Conservation (phyloP, 1,284 basidiomycete genomes). For the Caloboletus firmus region DNA sequence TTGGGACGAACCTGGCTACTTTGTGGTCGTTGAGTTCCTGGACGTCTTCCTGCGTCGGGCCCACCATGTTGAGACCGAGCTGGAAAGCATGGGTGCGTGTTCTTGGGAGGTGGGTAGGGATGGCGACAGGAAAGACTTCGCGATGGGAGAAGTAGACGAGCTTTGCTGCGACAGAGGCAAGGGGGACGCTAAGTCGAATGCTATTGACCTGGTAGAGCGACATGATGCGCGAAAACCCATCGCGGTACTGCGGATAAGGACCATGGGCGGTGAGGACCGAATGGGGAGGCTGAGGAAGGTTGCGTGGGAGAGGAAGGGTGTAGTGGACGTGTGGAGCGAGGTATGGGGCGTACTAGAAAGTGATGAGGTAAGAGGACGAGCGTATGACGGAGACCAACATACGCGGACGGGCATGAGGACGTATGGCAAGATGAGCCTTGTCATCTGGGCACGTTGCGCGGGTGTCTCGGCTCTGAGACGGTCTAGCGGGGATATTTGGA, state of each 20-base stretch:
- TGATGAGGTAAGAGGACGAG: constrained; percentile 1
- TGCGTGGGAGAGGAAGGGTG: constrained; percentile 45
- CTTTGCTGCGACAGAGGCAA: constrained; percentile 57
- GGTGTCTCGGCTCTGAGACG: constrained; percentile 44
- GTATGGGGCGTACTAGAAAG: constrained; percentile 51
- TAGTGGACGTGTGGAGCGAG: constrained; percentile 63
- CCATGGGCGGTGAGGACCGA: constrained; percentile 54
- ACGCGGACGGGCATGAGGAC: constrained; percentile 55
- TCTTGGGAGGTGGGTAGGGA: constrained; percentile 48
- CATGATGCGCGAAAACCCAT: constrained; percentile 29
- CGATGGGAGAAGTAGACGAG: constrained; percentile 61
- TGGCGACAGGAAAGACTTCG: constrained; percentile 47
- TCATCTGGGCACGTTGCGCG: constrained; percentile 45
- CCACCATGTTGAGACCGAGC: constrained; percentile 29
- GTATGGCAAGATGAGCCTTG: constrained; percentile 55
- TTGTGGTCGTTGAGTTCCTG: constrained; percentile 52
- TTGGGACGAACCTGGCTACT: constrained; percentile 25
- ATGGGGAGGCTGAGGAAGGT: constrained; percentile 28
- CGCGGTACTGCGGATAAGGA: constrained; percentile 55
- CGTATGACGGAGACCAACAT: constrained; percentile 18
- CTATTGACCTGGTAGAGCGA: constrained; percentile 42
- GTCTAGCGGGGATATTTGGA: constrained; percentile 36
- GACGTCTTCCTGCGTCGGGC: constrained; percentile 60
- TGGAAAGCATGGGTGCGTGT: constrained; percentile 45
- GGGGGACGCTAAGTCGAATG: constrained; percentile 46